Conservation (phyloP, 768 basidiomycete species). For the Phylloporus rhodoxanthus region DNA sequence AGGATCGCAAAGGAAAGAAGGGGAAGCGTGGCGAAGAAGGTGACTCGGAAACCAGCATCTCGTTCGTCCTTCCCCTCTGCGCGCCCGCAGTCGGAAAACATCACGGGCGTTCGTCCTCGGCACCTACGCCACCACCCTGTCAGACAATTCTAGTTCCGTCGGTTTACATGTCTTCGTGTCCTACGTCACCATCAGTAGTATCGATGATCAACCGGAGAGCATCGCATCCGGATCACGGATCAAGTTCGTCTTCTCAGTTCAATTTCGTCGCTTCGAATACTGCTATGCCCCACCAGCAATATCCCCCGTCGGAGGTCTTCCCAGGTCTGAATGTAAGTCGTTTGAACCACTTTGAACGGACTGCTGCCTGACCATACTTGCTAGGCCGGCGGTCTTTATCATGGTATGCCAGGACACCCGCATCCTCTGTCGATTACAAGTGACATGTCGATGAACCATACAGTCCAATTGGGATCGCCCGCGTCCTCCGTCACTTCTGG, state of each 20-base stretch:
- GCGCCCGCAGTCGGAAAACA: slow-evolving; percentile 39
- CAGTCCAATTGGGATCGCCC: slow-evolving; percentile 44
- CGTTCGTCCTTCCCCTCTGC: slow-evolving; percentile 37
- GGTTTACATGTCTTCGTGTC: slow-evolving; percentile 58
- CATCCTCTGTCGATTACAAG: slow-evolving; percentile 43
- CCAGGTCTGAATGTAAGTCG: slow-evolving; percentile 37
- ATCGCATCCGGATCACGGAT: slow-evolving; percentile 45
- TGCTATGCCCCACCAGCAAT: slow-evolving; percentile 39
- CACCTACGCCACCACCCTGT: slow-evolving; percentile 61
- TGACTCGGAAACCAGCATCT: slow-evolving; percentile 51
- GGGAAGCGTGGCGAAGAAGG: slow-evolving; percentile 36
- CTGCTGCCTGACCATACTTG: slow-evolving; percentile 2
- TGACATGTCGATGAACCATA: slow-evolving; percentile 35
- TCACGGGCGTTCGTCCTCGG: slow-evolving; percentile 44
- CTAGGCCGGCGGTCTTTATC: slow-evolving; percentile 47
- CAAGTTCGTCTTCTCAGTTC: slow-evolving; percentile 41
- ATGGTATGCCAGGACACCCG: slow-evolving; percentile 40
- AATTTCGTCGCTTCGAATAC: slow-evolving; percentile 49
- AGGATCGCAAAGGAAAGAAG: slow-evolving; percentile 45
- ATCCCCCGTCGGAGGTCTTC: slow-evolving; percentile 26
- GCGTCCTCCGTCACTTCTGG: slow-evolving; percentile 41
- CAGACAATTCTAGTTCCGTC: slow-evolving; percentile 68
- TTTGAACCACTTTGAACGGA: slow-evolving; percentile 3
- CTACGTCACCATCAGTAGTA: slow-evolving; percentile 50
- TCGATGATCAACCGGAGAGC: slow-evolving; percentile 59